Base-by-base conservation (phyloP, 176 grass and related monocot species). In the Aegilops umbellulata region DNA sequence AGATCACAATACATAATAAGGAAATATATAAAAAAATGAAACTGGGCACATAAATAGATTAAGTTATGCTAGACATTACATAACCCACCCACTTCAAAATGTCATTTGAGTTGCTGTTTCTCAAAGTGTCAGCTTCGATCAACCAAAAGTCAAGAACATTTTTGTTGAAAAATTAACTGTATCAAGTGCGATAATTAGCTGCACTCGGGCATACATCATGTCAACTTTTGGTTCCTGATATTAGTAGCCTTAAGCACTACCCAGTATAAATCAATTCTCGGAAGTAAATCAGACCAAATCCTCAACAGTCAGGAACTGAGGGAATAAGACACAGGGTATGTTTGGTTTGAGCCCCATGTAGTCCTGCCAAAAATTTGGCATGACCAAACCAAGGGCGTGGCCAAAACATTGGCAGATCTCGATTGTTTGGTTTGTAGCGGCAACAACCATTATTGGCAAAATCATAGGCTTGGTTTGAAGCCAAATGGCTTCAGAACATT, bases 51-150 rank as follows among this genome's bases (percentile, higher is more conserved):
- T 44, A 46, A 26, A 46, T 44, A 44, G 12, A 73, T 73, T n/a
- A 73, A 73, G 38, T 73, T 69, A 73, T 46, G 41, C 70, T 73
- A 55, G 22, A 41, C 32, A 69, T 36, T 69, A 69, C 31, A 71
- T 39, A n/a, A 12, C 10, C 6, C 69, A 42, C 36, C 35, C 11
- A 72, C 36, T 36, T 72, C 69, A 72, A 71, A 39, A 71, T 71
- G 20, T 38, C 68, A 71, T 23, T n/a, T 71, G 35, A 71, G 68
- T 72, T 72, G 69, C 46, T 47, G 13, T 72, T 72, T 72, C 69
- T 72, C 35, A 72, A 41, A 41, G 19, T 23, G 5, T 71, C 68
- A 41, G 35, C 32, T 70, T 70, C 4, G 19, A 5, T n/a, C 67
- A 70, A 70, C 38, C 69, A 20, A 69, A 65, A 71, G 68, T 71